phyloP scores from a whole-genome alignment of 192 early-diverging fungal genomes.

The Rhizophagus prolifer region DNA sequence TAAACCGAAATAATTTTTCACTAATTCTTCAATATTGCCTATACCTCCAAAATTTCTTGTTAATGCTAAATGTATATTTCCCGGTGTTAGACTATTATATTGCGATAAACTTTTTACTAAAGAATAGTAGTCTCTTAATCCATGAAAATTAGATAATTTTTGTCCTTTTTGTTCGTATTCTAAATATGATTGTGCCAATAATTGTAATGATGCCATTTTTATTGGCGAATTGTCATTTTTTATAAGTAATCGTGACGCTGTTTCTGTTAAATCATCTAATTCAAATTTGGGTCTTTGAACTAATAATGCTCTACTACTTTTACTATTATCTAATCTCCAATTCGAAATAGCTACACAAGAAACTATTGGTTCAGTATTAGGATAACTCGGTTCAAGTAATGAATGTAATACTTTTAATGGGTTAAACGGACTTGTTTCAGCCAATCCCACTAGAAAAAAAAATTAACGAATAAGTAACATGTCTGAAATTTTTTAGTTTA shows the following conservation, averaged over 20 bases:
- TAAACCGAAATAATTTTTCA: background rate
- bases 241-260: background rate
- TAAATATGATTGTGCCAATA: background rate
- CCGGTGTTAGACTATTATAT: background rate
- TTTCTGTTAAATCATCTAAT: constrained; percentile 10
- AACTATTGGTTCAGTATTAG: background rate
- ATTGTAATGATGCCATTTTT: background rate
- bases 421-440: constrained; percentile 27
- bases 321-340: constrained; percentile 31
- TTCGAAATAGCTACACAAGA: constrained; percentile 28
- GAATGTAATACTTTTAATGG: constrained; percentile 27
- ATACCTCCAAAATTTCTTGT: constrained; percentile 17
- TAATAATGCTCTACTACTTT: constrained; percentile 25
- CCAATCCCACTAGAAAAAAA: constrained; percentile 27
- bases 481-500: no score
- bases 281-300: constrained; percentile 23
- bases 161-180: background rate
- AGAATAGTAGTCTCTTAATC: constrained; percentile 20
- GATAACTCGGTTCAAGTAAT: constrained; percentile 27
- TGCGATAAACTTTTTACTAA: constrained; percentile 18
- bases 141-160: constrained; percentile 26
- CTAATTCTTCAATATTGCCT: background rate
- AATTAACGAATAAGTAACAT: no score
- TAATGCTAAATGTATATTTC: constrained; percentile 4
- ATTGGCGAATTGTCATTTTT: background rate